These are phyloP conservation scores for Russula emetica DNA, from an alignment of 768 basidiomycete genomes.

Conservation along the genomic window DNA sequence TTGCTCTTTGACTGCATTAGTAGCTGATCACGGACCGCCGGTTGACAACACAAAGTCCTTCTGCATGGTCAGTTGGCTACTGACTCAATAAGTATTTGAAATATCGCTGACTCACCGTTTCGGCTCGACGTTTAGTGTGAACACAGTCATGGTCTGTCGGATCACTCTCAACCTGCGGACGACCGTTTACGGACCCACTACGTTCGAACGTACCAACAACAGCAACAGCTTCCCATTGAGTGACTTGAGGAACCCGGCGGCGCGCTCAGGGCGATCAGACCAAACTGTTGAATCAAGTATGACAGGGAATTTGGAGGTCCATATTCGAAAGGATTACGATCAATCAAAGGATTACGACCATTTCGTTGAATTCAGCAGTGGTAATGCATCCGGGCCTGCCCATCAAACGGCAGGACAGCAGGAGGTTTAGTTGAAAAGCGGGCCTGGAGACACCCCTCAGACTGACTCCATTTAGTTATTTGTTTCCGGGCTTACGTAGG, in stretches of 20 bases:
- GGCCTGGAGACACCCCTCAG: background rate
- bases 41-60: constrained; percentile 14
- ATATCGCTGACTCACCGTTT: background rate
- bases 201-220: constrained; percentile 12
- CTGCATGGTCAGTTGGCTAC: constrained; percentile 17
- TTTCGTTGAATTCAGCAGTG: background rate
- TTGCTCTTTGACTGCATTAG: background rate
- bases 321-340: constrained; percentile 18
- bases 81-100: background rate
- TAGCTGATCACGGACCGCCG: background rate
- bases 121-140: constrained; percentile 19
- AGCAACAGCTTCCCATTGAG: constrained; percentile 15
- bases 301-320: constrained; percentile 15
- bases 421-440: background rate
- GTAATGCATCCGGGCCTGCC: background rate
- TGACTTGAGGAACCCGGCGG: constrained; percentile 1
- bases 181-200: constrained; percentile 23
- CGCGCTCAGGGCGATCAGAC: background rate
- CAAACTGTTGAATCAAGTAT: background rate
- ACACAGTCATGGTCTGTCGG: constrained; percentile 26
- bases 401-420: background rate
- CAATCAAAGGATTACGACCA: background rate
- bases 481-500: background rate
- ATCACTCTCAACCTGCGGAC: constrained; percentile 27
- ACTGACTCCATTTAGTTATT: background rate